These are phyloP conservation scores for Calophaca sinica DNA, from an alignment of 306 rosid species.

Conservation along the genomic window DNA sequence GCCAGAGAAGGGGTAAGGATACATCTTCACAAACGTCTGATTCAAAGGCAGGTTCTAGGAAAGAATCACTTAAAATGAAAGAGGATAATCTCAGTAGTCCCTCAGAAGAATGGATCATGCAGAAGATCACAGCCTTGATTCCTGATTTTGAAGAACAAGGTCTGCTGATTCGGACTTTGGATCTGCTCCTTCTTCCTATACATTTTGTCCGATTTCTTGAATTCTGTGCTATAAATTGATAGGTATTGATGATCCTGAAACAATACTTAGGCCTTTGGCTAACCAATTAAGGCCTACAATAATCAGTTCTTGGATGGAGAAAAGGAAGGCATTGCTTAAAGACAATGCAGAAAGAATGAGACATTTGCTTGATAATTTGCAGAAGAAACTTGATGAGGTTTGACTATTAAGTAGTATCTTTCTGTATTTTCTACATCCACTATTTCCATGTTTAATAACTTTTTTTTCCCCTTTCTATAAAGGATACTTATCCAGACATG, in stretches of 20 bases:
- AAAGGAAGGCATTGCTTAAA: slow-evolving; percentile 79
- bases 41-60: slow-evolving; percentile 71
- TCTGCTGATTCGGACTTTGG: slow-evolving; percentile 51
- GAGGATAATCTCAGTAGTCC: slow-evolving; percentile 74
- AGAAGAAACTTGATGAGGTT: slow-evolving; percentile 94
- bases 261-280: slow-evolving; percentile 72
- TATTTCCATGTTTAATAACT: slow-evolving; percentile 24
- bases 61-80: slow-evolving; percentile 68
- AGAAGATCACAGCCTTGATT: slow-evolving; percentile 68
- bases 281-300: slow-evolving; percentile 79
- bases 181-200: slow-evolving; percentile 41
- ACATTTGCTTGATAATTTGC: slow-evolving; percentile 79
- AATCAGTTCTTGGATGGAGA: slow-evolving; percentile 82
- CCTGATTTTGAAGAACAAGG: slow-evolving; percentile 96
- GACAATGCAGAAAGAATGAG: slow-evolving; percentile 80
- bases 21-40: slow-evolving; percentile 64
- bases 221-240: slow-evolving; percentile 48
- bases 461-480: neutral
- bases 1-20: slow-evolving; percentile 84
- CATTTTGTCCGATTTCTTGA: slow-evolving; percentile 45
- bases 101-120: slow-evolving; percentile 91
- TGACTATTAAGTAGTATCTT: slow-evolving; percentile 43
- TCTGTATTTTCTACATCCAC: slow-evolving; percentile 16
- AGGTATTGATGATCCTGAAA: slow-evolving; percentile 83
- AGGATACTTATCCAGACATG: neutral